These are phyloP conservation scores for Juglanconis oblonga DNA, from an alignment of 2,329 filamentous ascomycete species.

Conservation along the genomic window DNA sequence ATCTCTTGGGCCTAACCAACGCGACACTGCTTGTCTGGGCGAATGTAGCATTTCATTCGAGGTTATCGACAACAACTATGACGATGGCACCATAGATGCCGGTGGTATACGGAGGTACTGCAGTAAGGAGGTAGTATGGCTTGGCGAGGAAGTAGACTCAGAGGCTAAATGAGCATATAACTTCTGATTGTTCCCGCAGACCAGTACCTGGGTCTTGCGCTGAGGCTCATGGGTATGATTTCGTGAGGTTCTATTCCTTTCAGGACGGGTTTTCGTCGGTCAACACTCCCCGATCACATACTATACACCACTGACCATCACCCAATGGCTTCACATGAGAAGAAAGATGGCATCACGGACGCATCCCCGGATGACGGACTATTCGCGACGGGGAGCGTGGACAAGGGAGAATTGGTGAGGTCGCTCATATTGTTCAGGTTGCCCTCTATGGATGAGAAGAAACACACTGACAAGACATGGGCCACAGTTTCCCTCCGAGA, in stretches of 20 bases:
- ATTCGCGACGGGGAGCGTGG: not conserved
- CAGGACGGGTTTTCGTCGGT: not conserved
- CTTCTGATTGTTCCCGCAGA: no score
- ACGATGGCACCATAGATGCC: not conserved
- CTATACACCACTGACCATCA: not conserved
- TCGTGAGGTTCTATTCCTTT: not conserved
- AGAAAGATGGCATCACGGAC: not conserved
- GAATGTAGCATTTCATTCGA: not conserved
- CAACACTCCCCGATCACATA: not conserved
- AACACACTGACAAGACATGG: not conserved
- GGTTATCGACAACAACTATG: not conserved
- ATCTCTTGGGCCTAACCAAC: not conserved
- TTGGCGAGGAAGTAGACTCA: not conserved
- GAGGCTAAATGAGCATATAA: not conserved
- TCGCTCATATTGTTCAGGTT: not conserved
- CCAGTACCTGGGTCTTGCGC: no score
- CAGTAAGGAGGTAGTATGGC: not conserved
- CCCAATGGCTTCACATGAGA: not conserved
- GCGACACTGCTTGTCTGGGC: not conserved
- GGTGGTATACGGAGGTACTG: not conserved
- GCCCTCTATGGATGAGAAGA: not conserved
- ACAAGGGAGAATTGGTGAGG: not conserved
- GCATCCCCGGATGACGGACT: not conserved
- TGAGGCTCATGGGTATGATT: no score
- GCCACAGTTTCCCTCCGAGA: not conserved